Percentiles rank a stretch among this genome's conserved stretches.
Evolutionary conservation across 345 rosid genomes (phyloP).

Genomic region (Brassica incana): DNA sequence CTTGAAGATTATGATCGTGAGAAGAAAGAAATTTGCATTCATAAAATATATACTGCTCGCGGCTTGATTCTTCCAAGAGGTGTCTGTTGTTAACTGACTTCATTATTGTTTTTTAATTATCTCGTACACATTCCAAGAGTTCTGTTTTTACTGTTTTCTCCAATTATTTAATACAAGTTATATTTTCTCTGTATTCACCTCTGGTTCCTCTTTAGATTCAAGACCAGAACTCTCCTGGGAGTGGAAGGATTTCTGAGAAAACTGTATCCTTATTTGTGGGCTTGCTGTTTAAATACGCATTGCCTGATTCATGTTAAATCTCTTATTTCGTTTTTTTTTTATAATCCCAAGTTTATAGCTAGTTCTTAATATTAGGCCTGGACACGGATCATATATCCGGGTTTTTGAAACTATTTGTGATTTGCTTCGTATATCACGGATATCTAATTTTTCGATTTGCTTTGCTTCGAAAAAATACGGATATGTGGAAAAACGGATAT

Average conservation of each 20-base stretch:
- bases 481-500: too few species aligned
- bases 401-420: too few species aligned
- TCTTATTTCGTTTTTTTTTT: too few species aligned
- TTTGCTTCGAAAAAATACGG: too few species aligned
- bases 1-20: conserved; percentile 84
- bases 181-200: conserved; percentile 32
- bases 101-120: background rate
- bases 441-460: too few species aligned
- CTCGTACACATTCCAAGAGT: background rate
- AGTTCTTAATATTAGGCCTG: too few species aligned
- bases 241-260: conserved; percentile 51
- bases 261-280: conserved; percentile 60
- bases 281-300: background rate
- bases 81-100: conserved; percentile 45
- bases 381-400: too few species aligned
- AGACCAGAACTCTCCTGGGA: conserved; percentile 63
- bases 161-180: conserved; percentile 24
- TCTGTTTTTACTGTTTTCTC: conserved; percentile 6
- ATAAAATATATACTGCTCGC: conserved; percentile 60
- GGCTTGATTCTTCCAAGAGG: conserved; percentile 78
- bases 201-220: conserved; percentile 57
- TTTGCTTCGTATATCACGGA: too few species aligned
- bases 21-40: conserved; percentile 74
- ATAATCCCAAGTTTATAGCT: too few species aligned
- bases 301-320: too few species aligned